Evolutionary conservation across 164 flowering plant genomes (phyloP), one percentile per base, ranked within the genome.

Genomic region (Umbellularia californica): DNA sequence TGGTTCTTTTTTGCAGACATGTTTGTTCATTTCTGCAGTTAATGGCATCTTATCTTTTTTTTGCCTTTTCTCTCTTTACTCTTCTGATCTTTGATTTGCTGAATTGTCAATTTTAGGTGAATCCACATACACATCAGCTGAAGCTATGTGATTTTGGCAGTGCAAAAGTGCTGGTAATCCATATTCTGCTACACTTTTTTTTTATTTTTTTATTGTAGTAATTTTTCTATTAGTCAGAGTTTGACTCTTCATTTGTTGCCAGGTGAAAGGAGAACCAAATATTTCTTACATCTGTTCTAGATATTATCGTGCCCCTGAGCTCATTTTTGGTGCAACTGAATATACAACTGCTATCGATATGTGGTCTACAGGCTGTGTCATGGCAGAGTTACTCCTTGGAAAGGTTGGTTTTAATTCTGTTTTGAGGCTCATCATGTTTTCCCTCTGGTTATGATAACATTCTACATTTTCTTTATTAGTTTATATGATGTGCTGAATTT

Each of bases 251-350:
- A 64, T 68, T 72, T 66, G 27, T 77, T 63, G 70, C 70, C 82
- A 94, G 98, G 97, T 94, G 65, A 94, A 89, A 88, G 97, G 98
- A 77, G 98, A 94, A 79, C 97, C 97, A 58, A 94, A 94, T 82
- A 93, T 94, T 19, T 94, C 98, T 72, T 94, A 94, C 84, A 94
- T 94, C 67, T 94, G 98, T 79, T 94, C 98, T 67, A 90, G 98
- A 88, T 94, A 92, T 74, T 94, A 94, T 60, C 97, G 98, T 79
- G 97, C 98, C 47, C 98, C 98, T 69, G 98, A 94, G 80, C 91
- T 94, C 76, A 94, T 94, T 77, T 94, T 94, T 82, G 98, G 98
- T 81, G 97, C 98, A 71, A 91, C 97, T 30, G 97, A 94, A 77
- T 94, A 92, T 76, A 94, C 98, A 65, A 91, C 97, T 76, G 97